Base-by-base conservation (phyloP, 441 rosid species). In the Arabidopsis lyrata region DNA sequence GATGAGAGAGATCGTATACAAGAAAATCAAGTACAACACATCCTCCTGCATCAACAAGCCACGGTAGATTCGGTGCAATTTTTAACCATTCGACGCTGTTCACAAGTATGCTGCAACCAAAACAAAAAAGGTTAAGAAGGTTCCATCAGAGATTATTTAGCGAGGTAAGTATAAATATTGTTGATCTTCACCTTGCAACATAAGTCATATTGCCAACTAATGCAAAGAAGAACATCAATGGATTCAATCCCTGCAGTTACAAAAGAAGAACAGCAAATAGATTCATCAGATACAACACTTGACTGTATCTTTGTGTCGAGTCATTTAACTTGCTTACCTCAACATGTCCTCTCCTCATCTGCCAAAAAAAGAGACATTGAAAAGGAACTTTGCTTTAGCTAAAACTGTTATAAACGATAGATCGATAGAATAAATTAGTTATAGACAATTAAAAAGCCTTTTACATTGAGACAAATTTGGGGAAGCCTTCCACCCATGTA, bases 401-500 rank as follows among this genome's bases (percentile, higher is more conserved):
- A 48, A 27, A 15, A 7, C 16, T 47, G 60, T 44, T 44, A 55
- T 11, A 32, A 45, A 35, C 10, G 2, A 63, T 44, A 31, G 5
- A 54, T n/a, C 14, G 6, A n/a, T 20, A 20, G 15, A 14, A 24
- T 11, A 36, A 60, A 24, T 12, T 20, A 42, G 38, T 7, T 44
- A 12, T 14, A 63, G 10, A 45, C 24, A n/a, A 45, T 45, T 8
- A 20, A 35, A 5, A 36, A 13, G 14, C 32, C 11, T 44, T 63
- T 86, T 73, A 89, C 97, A 81, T 92, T 90, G 77, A 92, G 84
- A 77, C 68, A 92, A 73, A 92, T 89, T 71, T 90, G 98, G 18
- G 98, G 98, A 81, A 92, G 88, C 62, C 98, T 83, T 79, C 98
- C 96, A 34, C 98, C 96, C 96, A 92, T 77, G 87, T 92, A 92